These are phyloP conservation scores for Ophiostoma sp. DNA, from an alignment of 2,329 filamentous ascomycete species.

Conservation along the genomic window DNA sequence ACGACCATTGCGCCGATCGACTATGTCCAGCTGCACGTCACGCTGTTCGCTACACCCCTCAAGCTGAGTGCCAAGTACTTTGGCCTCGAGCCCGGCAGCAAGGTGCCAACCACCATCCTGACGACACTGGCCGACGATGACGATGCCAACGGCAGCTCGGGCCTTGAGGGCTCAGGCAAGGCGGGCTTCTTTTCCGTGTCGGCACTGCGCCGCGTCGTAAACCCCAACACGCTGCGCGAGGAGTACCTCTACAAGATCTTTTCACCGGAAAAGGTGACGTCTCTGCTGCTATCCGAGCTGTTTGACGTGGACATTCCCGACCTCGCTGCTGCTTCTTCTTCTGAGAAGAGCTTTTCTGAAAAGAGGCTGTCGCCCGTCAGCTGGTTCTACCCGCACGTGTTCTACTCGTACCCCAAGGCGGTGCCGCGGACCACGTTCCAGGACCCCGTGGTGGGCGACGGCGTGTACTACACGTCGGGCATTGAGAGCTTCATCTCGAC, in stretches of 20 bases:
- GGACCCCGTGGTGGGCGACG: conserved; percentile 61
- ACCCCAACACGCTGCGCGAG: conserved; percentile 49
- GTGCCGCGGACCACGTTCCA: conserved; percentile 86
- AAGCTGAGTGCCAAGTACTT: conserved; percentile 70
- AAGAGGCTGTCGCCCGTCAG: conserved; percentile 46
- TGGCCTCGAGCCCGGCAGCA: conserved; percentile 51
- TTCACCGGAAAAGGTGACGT: conserved; percentile 49
- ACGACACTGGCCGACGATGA: conserved; percentile 69
- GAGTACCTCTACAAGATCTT: conserved; percentile 64
- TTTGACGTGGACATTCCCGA: conserved; percentile 47
- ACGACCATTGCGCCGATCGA: conserved; percentile 69
- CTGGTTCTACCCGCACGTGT: conserved; percentile 73
- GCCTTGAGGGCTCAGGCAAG: conserved; percentile 59
- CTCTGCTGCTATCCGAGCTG: conserved; percentile 49
- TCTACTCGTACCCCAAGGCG: conserved; percentile 80
- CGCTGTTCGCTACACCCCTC: conserved; percentile 74
- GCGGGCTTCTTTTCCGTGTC: conserved; percentile 83
- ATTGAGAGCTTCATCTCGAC: conserved; percentile 95
- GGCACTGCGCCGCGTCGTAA: conserved; percentile 59
- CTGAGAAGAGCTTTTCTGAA: neutral
- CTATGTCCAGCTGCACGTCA: conserved; percentile 83
- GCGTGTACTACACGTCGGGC: conserved; percentile 65
- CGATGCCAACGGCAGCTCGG: conserved; percentile 38
- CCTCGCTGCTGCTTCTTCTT: conserved; percentile 31
- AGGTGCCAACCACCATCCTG: conserved; percentile 68